Base-by-base conservation (phyloP, 2,329 filamentous ascomycete genomes). In the Zymoseptoria passerinii region DNA sequence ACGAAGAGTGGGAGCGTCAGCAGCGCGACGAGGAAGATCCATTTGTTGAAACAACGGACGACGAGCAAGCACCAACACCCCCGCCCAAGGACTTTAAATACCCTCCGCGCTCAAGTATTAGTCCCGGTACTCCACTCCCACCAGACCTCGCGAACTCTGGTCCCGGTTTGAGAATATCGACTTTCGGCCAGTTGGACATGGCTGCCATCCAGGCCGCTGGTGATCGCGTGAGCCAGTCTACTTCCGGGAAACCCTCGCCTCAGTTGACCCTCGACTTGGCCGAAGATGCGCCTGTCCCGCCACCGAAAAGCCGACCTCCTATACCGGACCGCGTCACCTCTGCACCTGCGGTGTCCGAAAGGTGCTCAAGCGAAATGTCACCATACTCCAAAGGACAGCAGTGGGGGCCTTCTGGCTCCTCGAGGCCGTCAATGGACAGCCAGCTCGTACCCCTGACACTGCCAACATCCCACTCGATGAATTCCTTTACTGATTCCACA, bases 201-300 rank as follows among this genome's bases (percentile, higher is more conserved):
- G 71, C 74, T 4, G 73, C 76, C 53, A 71, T 75, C 19, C 69
- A 72, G 49, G 62, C 66, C 9, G 61, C 63, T 28, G 65, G 57
- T 8, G 65, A 66, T 35, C 62, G 57, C 27, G 62, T 58, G 28
- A 48, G 52, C 23, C 59, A 52, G 7, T 52, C 60, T 10, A 59
- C 61, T 20, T 44, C 35, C 10, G 35, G 35, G 35, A 44, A 44
- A 44, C 35, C 35, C 16, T 44, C 35, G 35, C 35, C 35, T n/a
- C 35, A 44, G 16, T n/a, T 44, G 35, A 16, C 13, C 35, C 35
- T 44, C 35, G 35, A 44, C 13, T 13, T 16, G 35, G 35, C 35
- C 35, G 35, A 44, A 44, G 35, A 77, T 50, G 78, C 78, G 40
- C 78, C 77, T 29, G 77, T 77, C 4, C 77, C 77, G 6, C 76